phyloP scores from a whole-genome alignment of 176 grass and related monocot species.

The Carex kokanica region DNA sequence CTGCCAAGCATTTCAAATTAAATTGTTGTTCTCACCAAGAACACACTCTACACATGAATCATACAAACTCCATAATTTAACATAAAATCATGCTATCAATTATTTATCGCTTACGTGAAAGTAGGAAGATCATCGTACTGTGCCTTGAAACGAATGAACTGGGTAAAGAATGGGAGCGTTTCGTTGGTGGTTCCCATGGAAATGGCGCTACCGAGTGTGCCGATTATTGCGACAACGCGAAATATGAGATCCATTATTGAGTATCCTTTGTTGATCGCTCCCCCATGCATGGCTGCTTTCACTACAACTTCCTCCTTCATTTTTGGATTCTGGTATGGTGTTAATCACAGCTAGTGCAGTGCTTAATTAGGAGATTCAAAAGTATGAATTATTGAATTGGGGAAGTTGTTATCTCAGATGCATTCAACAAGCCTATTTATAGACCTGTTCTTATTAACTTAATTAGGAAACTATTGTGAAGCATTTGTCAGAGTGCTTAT shows the following conservation, averaged over 20 bases:
- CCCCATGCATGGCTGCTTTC: constrained; percentile 20
- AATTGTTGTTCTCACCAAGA: too few species aligned
- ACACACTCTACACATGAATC: background rate
- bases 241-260: constrained; percentile 57
- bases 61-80: background rate
- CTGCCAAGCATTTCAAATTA: constrained; percentile 15
- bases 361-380: background rate
- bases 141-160: constrained; percentile 73
- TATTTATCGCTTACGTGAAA: constrained; percentile 42
- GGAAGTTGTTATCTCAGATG: background rate
- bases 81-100: background rate
- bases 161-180: constrained; percentile 64
- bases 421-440: too few species aligned
- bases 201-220: constrained; percentile 68
- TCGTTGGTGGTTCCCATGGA: constrained; percentile 80
- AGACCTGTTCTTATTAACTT: too few species aligned
- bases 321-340: background rate
- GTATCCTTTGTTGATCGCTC: constrained; percentile 33
- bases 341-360: background rate
- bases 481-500: background rate
- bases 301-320: constrained; percentile 37
- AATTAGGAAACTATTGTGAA: background rate
- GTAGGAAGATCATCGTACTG: constrained; percentile 61
- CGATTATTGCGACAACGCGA: constrained; percentile 45
- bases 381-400: background rate